phyloP scores from a whole-genome alignment of 768 basidiomycete genomes.

The Rhizopogon sp. region DNA sequence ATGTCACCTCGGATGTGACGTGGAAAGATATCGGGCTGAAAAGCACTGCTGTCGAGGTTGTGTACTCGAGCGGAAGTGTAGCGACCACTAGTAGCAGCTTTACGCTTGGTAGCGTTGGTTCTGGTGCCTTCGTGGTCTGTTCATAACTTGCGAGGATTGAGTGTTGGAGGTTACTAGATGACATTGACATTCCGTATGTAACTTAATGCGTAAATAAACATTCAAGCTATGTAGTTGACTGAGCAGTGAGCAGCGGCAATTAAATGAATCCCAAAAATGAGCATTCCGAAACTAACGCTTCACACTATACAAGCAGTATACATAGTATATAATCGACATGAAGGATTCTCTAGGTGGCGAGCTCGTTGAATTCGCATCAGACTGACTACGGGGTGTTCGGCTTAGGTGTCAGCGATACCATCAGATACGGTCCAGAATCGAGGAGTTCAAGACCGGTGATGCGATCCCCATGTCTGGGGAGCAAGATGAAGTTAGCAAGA shows the following conservation, averaged over 20 bases:
- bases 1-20: constrained; percentile 28
- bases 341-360: background rate
- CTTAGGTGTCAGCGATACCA: background rate
- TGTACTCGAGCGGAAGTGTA: constrained; percentile 14
- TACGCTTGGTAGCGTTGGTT: constrained; percentile 19
- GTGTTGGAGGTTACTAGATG: background rate
- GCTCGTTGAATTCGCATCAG: background rate
- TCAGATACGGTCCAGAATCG: no score
- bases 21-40: constrained; percentile 26
- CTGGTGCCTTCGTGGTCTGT: constrained; percentile 15
- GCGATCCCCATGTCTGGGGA: background rate
- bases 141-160: background rate
- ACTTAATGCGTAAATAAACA: background rate
- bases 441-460: no score
- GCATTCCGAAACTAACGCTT: background rate
- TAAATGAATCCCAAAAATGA: no score
- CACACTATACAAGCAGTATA: background rate
- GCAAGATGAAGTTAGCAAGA: background rate
- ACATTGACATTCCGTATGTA: background rate
- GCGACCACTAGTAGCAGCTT: constrained; percentile 7
- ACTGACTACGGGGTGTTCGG: no score
- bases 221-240: no score
- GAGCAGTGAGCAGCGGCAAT: no score
- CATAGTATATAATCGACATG: background rate
- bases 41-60: background rate